A percentile compares a stretch with the other conserved stretches of the same genome.
Conservation (phyloP, 495 filamentous ascomycete species). For the Neurospora terricola region DNA sequence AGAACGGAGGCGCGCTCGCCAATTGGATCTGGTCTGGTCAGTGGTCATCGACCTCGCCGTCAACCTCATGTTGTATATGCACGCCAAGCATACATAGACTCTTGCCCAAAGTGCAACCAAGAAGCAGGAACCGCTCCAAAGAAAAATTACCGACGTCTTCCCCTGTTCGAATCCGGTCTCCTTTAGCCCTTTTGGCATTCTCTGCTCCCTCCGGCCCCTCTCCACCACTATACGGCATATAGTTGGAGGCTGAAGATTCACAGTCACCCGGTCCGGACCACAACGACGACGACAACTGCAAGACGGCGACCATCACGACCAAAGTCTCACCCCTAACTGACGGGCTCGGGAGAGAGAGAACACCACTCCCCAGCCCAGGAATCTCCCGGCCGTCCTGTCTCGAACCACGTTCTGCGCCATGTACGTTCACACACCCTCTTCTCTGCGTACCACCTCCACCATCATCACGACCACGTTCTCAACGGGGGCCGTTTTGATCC, state of each 20-base stretch:
- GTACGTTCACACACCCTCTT: constrained; percentile 22
- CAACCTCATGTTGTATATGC: constrained; percentile 22
- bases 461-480: constrained; percentile 18
- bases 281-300: not conserved
- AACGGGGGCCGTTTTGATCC: constrained; percentile 20
- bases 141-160: constrained; percentile 23
- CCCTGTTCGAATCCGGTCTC: constrained; percentile 25
- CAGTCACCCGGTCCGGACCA: constrained; percentile 1
- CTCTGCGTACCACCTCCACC: constrained; percentile 9
- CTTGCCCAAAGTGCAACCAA: constrained; percentile 16
- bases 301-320: not conserved
- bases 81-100: constrained; percentile 26
- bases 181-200: constrained; percentile 27
- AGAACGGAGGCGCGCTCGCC: constrained; percentile 17
- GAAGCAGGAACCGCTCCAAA: constrained; percentile 21
- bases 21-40: constrained; percentile 20
- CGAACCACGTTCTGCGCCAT: constrained; percentile 11
- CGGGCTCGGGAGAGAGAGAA: constrained; percentile 13
- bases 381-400: not conserved
- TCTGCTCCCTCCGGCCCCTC: constrained; percentile 21
- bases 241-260: constrained; percentile 10
- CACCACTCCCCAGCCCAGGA: not conserved
- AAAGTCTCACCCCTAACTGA: constrained; percentile 1
- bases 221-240: constrained; percentile 29
- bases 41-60: constrained; percentile 20